phyloP scores from a whole-genome alignment of 2,329 filamentous ascomycete genomes.

The Ilyonectria sp. region DNA sequence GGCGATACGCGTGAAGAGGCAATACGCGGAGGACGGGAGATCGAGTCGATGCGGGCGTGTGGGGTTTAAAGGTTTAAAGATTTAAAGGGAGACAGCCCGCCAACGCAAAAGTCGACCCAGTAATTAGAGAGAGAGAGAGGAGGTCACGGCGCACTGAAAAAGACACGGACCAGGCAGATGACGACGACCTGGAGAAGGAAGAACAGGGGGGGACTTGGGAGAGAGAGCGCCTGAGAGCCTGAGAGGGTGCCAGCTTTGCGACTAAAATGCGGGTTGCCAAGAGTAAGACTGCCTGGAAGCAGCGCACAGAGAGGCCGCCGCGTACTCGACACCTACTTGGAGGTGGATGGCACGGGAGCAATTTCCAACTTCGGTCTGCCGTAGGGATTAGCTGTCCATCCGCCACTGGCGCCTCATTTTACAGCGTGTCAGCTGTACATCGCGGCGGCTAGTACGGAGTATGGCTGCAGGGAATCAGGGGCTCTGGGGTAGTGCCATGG shows the following conservation, averaged over 20 bases:
- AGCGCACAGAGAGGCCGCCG: background rate
- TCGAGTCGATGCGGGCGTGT: background rate
- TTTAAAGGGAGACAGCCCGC: background rate
- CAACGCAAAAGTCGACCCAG: background rate
- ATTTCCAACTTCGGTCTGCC: slow-evolving; percentile 31
- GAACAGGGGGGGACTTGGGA: background rate
- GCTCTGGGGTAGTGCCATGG: background rate
- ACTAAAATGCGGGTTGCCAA: background rate
- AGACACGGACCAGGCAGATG: slow-evolving; percentile 2
- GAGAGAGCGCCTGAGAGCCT: background rate
- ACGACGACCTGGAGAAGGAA: background rate
- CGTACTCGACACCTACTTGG: background rate
- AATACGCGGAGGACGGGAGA: slow-evolving; percentile 20
- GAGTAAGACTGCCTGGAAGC: background rate
- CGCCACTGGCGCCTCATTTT: background rate
- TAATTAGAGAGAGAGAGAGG: background rate
- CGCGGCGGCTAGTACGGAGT: no score
- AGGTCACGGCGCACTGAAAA: background rate
- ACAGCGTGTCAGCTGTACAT: background rate
- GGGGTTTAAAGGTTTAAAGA: background rate
- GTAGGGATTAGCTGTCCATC: background rate
- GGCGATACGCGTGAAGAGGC: slow-evolving; percentile 16
- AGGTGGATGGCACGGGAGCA: slow-evolving; percentile 30
- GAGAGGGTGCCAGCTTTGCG: background rate
- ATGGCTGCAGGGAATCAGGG: background rate